These are phyloP conservation scores for Calonectria honghensis DNA, from an alignment of 2,329 filamentous ascomycete species.

Conservation along the genomic window DNA sequence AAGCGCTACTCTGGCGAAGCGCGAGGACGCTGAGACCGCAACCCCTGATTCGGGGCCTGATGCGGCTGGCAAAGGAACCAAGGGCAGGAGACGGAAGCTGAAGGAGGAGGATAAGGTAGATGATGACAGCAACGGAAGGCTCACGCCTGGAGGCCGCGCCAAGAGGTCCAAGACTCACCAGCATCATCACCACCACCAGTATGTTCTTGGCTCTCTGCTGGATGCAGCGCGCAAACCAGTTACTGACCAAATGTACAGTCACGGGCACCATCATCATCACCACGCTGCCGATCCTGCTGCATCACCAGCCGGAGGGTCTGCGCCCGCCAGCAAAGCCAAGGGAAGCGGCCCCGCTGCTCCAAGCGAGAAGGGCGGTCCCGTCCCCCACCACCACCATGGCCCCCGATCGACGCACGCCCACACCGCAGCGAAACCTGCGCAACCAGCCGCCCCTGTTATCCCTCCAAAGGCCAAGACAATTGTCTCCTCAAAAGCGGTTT, in stretches of 20 bases:
- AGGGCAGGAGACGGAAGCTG: conserved; percentile 79
- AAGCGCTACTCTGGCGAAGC: conserved; percentile 66
- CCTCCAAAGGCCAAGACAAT: conserved; percentile 79
- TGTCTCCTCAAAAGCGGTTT: conserved; percentile 80
- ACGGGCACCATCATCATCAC: conserved; percentile 78
- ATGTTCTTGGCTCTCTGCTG: conserved; percentile 59
- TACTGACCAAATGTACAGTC: conserved; percentile 56
- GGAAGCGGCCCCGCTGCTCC: conserved; percentile 67
- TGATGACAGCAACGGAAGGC: conserved; percentile 79
- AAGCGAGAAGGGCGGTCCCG: conserved; percentile 61
- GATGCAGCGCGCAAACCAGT: conserved; percentile 13
- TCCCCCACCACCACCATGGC: conserved; percentile 70
- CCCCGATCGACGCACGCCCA: conserved; percentile 57
- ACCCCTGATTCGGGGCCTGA: conserved; percentile 68
- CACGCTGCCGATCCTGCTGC: conserved; percentile 69
- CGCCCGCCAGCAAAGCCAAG: conserved; percentile 71
- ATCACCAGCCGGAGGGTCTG: conserved; percentile 64
- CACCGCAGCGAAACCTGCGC: conserved; percentile 47
- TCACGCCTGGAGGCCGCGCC: conserved; percentile 74
- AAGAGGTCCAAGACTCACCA: conserved; percentile 81
- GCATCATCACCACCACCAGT: conserved; percentile 82
- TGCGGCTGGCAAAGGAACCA: conserved; percentile 63
- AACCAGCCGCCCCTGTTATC: conserved; percentile 55
- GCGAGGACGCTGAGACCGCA: conserved; percentile 70
- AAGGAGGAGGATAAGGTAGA: conserved; percentile 86